Percentiles rank a stretch among this genome's conserved stretches.
These are phyloP conservation scores for Phytophthora pinifolia DNA, from an alignment of 352 stramenopile genomes.

Conservation along the genomic window DNA sequence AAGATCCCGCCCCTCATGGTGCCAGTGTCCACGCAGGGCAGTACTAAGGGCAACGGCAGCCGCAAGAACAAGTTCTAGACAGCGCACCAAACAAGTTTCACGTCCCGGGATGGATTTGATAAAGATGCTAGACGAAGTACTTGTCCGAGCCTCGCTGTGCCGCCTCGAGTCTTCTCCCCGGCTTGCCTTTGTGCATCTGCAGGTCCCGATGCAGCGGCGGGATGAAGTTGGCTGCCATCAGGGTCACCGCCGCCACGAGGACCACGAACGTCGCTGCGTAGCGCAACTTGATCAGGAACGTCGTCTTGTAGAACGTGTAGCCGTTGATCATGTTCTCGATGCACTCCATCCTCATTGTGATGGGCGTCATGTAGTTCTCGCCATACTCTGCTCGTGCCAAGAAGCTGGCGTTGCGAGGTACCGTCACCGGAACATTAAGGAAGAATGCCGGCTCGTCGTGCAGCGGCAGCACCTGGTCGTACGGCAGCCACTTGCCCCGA, in stretches of 20 bases:
- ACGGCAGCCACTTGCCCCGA: constrained; percentile 56
- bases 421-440: constrained; percentile 48
- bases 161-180: constrained; percentile 19
- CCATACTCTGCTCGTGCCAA: constrained; percentile 72
- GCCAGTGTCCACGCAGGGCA: constrained; percentile 6
- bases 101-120: constrained; percentile 2
- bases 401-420: constrained; percentile 61
- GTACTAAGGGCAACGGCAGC: constrained; percentile 26
- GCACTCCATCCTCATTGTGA: constrained; percentile 75
- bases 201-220: constrained; percentile 28
- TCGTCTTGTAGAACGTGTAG: constrained; percentile 70
- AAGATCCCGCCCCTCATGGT: constrained; percentile 29
- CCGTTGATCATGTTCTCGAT: constrained; percentile 80
- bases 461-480: constrained; percentile 69
- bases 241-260: constrained; percentile 31
- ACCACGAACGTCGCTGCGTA: constrained; percentile 30
- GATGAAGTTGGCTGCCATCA: constrained; percentile 28
- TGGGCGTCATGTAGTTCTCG: constrained; percentile 62
- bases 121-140: constrained; percentile 33
- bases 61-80: constrained; percentile 31
- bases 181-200: constrained; percentile 22
- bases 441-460: constrained; percentile 42
- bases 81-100: too few relatives aligned
- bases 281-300: constrained; percentile 22
- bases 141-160: constrained; percentile 27